phyloP scores from a whole-genome alignment of 2,329 filamentous ascomycete genomes.

The Colletotrichum cereale region DNA sequence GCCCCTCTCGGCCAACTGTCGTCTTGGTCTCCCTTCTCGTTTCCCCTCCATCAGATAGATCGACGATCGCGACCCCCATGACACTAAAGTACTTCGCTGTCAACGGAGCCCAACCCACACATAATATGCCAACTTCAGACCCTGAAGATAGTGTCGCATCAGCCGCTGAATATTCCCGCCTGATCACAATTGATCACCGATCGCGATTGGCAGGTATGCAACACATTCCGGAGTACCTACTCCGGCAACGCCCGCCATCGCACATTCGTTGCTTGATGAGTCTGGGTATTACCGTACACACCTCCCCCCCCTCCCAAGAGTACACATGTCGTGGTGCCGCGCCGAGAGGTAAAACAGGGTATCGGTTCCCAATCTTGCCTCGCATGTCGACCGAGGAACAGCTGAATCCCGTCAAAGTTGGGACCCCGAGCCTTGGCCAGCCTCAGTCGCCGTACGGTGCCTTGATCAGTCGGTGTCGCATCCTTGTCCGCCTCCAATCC shows the following conservation, averaged over 20 bases:
- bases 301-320: neutral
- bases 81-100: conserved; percentile 23
- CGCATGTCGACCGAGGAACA: neutral
- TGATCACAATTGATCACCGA: conserved; percentile 27
- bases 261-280: neutral
- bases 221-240: conserved; percentile 23
- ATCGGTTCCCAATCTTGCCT: neutral
- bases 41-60: conserved; percentile 22
- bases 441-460: neutral
- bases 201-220: conserved; percentile 31
- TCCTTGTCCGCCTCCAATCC: neutral
- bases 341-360: neutral
- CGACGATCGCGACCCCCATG: conserved; percentile 34
- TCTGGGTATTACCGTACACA: neutral
- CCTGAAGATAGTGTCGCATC: conserved; percentile 31
- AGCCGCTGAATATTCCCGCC: conserved; percentile 16
- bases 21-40: neutral
- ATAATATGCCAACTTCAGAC: conserved; percentile 19
- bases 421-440: neutral
- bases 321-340: neutral
- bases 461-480: conserved; percentile 2
- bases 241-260: conserved; percentile 15
- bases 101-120: conserved; percentile 22
- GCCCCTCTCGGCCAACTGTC: neutral
- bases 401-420: neutral